These are phyloP conservation scores for Hansenula sp. DNA, from an alignment of 1,139 yeast species.

Conservation along the genomic window DNA sequence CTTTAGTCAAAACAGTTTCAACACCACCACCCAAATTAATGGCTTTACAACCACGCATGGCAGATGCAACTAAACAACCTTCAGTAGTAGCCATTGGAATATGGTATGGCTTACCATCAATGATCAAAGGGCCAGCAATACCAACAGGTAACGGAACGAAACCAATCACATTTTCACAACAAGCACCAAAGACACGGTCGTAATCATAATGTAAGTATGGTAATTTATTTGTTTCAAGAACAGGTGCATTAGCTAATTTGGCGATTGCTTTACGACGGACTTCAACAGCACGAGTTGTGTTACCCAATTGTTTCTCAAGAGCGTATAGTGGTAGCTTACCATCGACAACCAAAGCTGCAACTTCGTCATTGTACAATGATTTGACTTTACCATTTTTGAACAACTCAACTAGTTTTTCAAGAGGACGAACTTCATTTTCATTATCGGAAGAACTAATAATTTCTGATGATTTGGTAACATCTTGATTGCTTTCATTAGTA, in stretches of 20 bases:
- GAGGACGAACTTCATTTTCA: constrained; percentile 30
- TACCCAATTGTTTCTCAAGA: constrained; percentile 83
- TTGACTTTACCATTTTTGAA: constrained; percentile 72
- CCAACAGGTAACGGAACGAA: constrained; percentile 96
- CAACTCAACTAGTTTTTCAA: constrained; percentile 60
- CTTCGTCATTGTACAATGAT: constrained; percentile 65
- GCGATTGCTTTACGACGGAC: constrained; percentile 93
- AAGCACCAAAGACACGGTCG: constrained; percentile 95
- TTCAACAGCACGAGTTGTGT: constrained; percentile 85
- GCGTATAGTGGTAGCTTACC: constrained; percentile 92
- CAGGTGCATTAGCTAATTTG: constrained; percentile 75
- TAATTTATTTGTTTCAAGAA: constrained; percentile 62
- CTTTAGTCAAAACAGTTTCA: constrained; percentile 84
- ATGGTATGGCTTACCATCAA: constrained; percentile 82
- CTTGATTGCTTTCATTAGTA: constrained; percentile 7
- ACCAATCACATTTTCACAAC: constrained; percentile 98
- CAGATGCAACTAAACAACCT: constrained; percentile 96
- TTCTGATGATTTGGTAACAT: constrained; percentile 18
- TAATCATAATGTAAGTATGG: constrained; percentile 87
- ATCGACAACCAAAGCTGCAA: constrained; percentile 61
- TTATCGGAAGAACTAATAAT: constrained; percentile 17
- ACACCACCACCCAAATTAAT: constrained; percentile 98
- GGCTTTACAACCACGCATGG: constrained; percentile 99
- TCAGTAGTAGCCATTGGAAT: constrained; percentile 99
- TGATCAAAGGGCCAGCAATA: constrained; percentile 92